Evolutionary conservation across 1,284 basidiomycete genomes (phyloP).

Genomic region (Microbotryum scabiosae): DNA sequence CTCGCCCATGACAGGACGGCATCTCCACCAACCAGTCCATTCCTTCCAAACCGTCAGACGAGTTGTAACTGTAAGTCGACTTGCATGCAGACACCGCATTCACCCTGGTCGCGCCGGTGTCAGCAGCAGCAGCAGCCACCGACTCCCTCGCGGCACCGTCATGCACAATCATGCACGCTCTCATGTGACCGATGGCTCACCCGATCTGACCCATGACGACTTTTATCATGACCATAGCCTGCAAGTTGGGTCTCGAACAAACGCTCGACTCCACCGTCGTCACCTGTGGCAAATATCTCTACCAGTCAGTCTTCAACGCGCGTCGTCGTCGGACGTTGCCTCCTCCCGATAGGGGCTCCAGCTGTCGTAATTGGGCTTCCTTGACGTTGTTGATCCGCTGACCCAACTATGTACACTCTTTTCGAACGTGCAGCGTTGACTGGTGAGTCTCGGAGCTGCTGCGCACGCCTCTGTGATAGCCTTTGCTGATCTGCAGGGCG

Average conservation of each 20-base stretch:
- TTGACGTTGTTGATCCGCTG: background rate
- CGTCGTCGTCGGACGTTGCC: background rate
- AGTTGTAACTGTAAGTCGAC: no score
- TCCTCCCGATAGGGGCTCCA: background rate
- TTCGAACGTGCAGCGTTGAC: slow-evolving; percentile 9
- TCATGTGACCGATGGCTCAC: no score
- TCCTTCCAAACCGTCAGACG: no score
- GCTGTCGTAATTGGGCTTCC: background rate
- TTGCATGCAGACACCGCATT: no score
- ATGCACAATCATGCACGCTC: background rate
- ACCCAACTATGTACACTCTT: no score
- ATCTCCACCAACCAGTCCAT: no score
- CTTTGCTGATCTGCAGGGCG: background rate
- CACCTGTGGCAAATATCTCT: slow-evolving; percentile 31
- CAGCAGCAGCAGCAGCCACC: background rate
- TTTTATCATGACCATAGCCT: slow-evolving; percentile 9
- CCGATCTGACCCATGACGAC: no score
- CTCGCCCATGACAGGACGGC: no score
- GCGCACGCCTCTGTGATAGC: background rate
- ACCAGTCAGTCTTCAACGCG: slow-evolving; percentile 21
- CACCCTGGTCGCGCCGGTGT: background rate
- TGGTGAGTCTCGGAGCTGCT: slow-evolving; percentile 14
- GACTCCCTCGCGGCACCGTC: background rate
- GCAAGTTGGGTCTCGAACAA: slow-evolving; percentile 30
- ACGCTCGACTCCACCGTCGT: slow-evolving; percentile 31